Evolutionary conservation across 495 filamentous ascomycete genomes (phyloP).

Genomic region (Xylaria telfairii): DNA sequence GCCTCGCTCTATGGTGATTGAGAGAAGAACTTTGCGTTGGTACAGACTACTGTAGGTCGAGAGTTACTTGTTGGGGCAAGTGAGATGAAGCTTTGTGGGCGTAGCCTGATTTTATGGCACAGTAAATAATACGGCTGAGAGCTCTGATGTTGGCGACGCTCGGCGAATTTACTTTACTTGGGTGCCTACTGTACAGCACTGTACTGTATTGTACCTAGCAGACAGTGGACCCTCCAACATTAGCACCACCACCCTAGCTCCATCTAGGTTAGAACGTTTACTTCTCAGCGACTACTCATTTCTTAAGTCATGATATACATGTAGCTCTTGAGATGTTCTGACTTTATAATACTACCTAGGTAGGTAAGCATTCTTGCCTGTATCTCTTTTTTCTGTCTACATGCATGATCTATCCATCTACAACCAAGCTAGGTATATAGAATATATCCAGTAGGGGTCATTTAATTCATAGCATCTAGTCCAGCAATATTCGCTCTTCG

Average conservation of each 20-base stretch:
- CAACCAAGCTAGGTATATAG: no score
- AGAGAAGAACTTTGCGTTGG: neutral
- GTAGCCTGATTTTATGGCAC: neutral
- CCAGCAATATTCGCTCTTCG: no score
- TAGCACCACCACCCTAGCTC: slow-evolving; percentile 23
- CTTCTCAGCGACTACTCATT: no score
- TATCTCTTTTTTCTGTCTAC: no score
- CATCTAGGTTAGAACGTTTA: no score
- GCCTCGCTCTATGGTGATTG: neutral
- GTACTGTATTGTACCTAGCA: slow-evolving; percentile 15
- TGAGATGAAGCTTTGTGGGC: neutral
- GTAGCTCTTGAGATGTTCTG: no score
- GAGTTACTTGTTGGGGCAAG: neutral
- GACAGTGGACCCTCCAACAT: slow-evolving; percentile 19
- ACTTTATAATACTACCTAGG: no score
- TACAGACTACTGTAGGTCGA: neutral
- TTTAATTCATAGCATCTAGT: no score
- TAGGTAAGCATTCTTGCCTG: no score
- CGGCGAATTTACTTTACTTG: slow-evolving; percentile 15
- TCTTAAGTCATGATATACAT: no score
- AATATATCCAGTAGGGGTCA: no score
- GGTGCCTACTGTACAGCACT: neutral
- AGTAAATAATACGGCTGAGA: slow-evolving; percentile 13
- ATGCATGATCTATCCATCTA: no score
- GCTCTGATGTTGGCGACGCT: neutral